Percentiles rank a stretch among this genome's conserved stretches.
phyloP scores from a whole-genome alignment of 129 eudicot species.

The Artemisia argyi region DNA sequence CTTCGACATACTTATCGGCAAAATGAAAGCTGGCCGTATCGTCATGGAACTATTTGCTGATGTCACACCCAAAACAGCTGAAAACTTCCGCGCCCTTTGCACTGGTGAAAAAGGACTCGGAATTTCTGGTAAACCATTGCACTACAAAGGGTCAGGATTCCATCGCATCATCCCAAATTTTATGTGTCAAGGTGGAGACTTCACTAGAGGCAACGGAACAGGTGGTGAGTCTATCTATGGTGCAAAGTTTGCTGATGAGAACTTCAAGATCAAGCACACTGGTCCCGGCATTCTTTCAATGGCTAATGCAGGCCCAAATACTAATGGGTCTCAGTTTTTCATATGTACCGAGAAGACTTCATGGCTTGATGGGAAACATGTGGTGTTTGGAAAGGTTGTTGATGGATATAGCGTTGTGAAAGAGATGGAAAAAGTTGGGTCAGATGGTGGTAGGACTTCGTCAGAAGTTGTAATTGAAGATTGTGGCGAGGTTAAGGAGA shows the following conservation, averaged over 20 bases:
- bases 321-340: slow-evolving; percentile 92
- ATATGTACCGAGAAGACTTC: slow-evolving; percentile 64
- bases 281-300: slow-evolving; percentile 77
- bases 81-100: slow-evolving; percentile 93
- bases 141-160: slow-evolving; percentile 84
- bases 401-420: slow-evolving; percentile 74
- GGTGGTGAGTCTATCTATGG: slow-evolving; percentile 97
- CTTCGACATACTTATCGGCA: slow-evolving; percentile 82
- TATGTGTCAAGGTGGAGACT: slow-evolving; percentile 98
- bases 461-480: slow-evolving; percentile 67
- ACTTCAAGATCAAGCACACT: slow-evolving; percentile 68
- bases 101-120: slow-evolving; percentile 97
- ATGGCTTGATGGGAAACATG: slow-evolving; percentile 95
- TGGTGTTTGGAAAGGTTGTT: slow-evolving; percentile 88
- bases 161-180: slow-evolving; percentile 83
- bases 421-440: slow-evolving; percentile 74
- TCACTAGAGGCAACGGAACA: slow-evolving; percentile 83
- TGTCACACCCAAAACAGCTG: slow-evolving; percentile 78
- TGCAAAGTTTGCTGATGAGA: slow-evolving; percentile 76
- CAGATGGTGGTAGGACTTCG: slow-evolving; percentile 44
- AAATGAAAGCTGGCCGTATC: slow-evolving; percentile 58
- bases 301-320: slow-evolving; percentile 86
- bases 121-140: slow-evolving; percentile 67
- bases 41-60: slow-evolving; percentile 85
- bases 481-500: slow-evolving; percentile 67